Conservation (phyloP, 106 monocot genomes). For the Amphibolis antarctica region DNA sequence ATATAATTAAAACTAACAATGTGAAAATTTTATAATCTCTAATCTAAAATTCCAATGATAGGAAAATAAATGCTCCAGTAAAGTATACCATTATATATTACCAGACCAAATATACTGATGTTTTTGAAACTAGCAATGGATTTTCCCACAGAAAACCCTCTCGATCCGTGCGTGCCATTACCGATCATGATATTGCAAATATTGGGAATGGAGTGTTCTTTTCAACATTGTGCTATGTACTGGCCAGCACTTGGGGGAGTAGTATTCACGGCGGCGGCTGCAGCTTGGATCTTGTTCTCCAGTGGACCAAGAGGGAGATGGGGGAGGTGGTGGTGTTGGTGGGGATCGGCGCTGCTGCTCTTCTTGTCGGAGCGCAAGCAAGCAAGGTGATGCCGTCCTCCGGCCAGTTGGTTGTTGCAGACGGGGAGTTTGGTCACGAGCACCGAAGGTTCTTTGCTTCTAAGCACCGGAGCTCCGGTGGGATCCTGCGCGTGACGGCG, state of each 20-base stretch:
- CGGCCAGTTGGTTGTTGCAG: constrained; percentile 47
- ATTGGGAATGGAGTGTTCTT: too few relatives aligned
- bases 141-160: too few relatives aligned
- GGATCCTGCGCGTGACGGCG: constrained; percentile 50
- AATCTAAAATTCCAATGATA: too few relatives aligned
- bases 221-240: constrained; percentile 6
- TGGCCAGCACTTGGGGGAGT: constrained; percentile 13
- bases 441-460: constrained; percentile 43
- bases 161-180: too few relatives aligned
- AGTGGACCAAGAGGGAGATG: constrained; percentile 40
- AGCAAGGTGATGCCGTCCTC: constrained; percentile 47
- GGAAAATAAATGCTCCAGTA: too few relatives aligned
- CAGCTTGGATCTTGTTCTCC: constrained; percentile 48
- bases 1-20: too few relatives aligned
- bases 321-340: too few relatives aligned
- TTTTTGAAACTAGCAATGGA: too few relatives aligned
- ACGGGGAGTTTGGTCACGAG: constrained; percentile 48
- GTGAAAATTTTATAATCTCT: too few relatives aligned
- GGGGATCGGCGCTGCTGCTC: constrained; percentile 5
- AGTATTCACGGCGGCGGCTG: constrained; percentile 1
- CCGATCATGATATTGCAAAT: too few relatives aligned
- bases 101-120: too few relatives aligned
- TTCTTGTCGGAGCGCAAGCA: constrained; percentile 59
- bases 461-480: constrained; percentile 48
- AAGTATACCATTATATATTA: too few relatives aligned